phyloP scores from a whole-genome alignment of 139 green algal genomes.

The Zygnema cylindricum region DNA sequence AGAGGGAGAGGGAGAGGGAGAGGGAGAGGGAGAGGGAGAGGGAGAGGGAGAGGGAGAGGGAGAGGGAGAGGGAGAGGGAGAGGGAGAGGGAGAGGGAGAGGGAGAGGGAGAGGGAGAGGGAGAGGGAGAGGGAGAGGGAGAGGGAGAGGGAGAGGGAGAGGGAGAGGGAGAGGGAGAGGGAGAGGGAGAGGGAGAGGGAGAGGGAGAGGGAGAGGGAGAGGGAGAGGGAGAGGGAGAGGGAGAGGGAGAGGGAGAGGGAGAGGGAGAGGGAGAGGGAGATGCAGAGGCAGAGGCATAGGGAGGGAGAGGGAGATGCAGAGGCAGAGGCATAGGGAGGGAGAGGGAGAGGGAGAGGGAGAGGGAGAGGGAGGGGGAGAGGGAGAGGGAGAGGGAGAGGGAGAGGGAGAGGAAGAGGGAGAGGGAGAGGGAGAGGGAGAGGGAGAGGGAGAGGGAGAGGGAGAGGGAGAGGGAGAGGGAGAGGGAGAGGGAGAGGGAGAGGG shows the following conservation, averaged over 20 bases:
- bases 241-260: background rate
- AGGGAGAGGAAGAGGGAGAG: no score
- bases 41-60: conserved; percentile 13
- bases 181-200: background rate
- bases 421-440: no score
- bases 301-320: no score
- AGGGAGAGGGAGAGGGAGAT: background rate
- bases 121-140: background rate
- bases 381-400: no score
- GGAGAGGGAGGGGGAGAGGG: no score
- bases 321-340: background rate
- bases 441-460: no score
- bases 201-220: background rate
- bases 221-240: background rate
- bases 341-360: no score
- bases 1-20: conserved; percentile 1
- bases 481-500: no score
- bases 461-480: no score
- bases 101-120: background rate
- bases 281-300: background rate
- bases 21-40: background rate
- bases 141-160: background rate
- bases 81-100: background rate
- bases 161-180: background rate
- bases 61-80: background rate